Base-by-base conservation (phyloP, 2,329 filamentous ascomycete species). In the Lecanicillium sp. region DNA sequence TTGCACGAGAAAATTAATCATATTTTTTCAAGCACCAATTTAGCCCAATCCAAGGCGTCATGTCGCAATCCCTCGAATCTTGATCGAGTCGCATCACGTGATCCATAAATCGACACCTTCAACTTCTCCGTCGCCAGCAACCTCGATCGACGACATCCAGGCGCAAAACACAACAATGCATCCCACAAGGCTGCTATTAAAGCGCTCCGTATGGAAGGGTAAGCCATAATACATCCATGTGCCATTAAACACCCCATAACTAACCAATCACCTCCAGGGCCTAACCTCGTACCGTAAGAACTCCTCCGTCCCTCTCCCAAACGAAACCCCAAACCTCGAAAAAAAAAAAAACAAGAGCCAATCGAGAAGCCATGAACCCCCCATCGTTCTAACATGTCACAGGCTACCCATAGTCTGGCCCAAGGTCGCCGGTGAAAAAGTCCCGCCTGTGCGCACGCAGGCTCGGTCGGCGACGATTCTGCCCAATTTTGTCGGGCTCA, bases 141-240 rank as follows among this genome's bases (percentile, higher is more conserved):
- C 30, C 11, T 16, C 12, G 30, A 15, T 15, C 12, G 30, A 33
- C 11, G 13, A 33, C 30, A 18, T 18, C 9, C 32, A 39, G 19
- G 16, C 18, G 12, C 19, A 33, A 19, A 15, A 9, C 40, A 50
- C 45, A 38, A 65, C 51, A 54, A 88, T 88, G 83, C 72, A 80
- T 58, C 73, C 80, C 46, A 85, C 83, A 51, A 70, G 78, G 54
- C 70, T 68, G 53, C 71, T 85, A 14, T 58, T 84, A 28, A 80
- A 79, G 65, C 81, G 86, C 51, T 92, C 86, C 35, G 80, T 89
- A 54, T 94, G 86, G 86, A 94, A 94, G 73, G 86, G 86, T 88
- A 63, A 49, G 63, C 43, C 6, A 41, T 12, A 27, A 18, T 15
- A 3, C 4, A 19, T 14, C 15, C 17, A n/a, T 5, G 2, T 27